Evolutionary conservation across 805 yeast species (phyloP), one percentile per base, ranked within the genome.

Genomic region (Yarrowia sp.): DNA sequence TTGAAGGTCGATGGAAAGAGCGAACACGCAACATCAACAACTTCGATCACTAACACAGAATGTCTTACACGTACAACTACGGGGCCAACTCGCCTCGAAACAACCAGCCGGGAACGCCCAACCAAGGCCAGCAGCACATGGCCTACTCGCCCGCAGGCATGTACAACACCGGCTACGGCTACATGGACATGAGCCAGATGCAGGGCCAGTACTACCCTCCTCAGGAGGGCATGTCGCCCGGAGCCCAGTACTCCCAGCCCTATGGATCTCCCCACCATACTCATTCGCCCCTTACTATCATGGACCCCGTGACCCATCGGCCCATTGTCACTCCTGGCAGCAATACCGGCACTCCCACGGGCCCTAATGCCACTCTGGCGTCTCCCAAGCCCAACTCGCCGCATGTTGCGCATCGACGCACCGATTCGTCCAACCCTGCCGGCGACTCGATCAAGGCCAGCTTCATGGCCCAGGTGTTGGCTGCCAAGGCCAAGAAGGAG

Each of bases 221-320:
- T 15, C 51, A 44, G 42, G 51, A 58, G 31, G 51, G 51, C 51
- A 58, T 58, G 50, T 58, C 64, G 0, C 64, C 64, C 13, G 64
- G 51, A 10, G 64, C 51, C 4, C 64, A 44, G 43, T 58, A 58
- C 43, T 32, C 50, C 14, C 63, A 57, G 50, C 50, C 47, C 39
- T 58, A 43, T 35, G 42, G 51, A 18, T 58, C 64, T 5, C 64
- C 64, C 28, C 64, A 44, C 15, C 64, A 58, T 22, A 44, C 43
- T 9, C 71, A 66, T 42, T 65, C 71, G 28, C 69, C 71, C n/a
- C 69, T 71, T 61, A 70, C 69, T 67, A 67, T 71, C 51, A 60
- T 68, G 36, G 73, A 71, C 58, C 73, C 73, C 15, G 66, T 65
- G 32, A 70, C 73, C 28, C 68, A 68, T 47, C 66, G 69, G 65